Evolutionary conservation across 2,329 filamentous ascomycete species (phyloP).

Genomic region (Lizonia empirigonia): DNA sequence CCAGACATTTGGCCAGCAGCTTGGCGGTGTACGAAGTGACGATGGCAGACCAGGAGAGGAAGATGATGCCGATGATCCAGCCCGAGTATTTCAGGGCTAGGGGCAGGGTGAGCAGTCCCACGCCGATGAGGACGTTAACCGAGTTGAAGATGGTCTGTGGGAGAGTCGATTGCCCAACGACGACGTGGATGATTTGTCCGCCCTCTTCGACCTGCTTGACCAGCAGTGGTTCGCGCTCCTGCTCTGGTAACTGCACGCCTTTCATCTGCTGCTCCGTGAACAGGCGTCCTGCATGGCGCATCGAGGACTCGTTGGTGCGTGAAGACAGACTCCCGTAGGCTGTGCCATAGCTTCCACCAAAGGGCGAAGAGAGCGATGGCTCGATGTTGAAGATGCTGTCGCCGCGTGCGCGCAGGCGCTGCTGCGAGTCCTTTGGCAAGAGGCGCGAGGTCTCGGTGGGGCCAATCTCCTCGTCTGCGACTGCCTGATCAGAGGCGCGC

Average conservation of each 20-base stretch:
- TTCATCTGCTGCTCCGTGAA: slow-evolving; percentile 56
- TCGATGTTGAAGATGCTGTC: slow-evolving; percentile 57
- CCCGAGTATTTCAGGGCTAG: slow-evolving; percentile 86
- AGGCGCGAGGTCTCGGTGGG: slow-evolving; percentile 40
- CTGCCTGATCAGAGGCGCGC: slow-evolving; percentile 47
- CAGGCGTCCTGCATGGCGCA: slow-evolving; percentile 60
- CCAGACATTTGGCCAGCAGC: slow-evolving; percentile 84
- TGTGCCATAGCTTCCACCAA: slow-evolving; percentile 73
- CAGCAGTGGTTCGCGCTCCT: slow-evolving; percentile 71
- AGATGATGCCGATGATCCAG: slow-evolving; percentile 80
- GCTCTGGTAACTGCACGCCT: slow-evolving; percentile 51
- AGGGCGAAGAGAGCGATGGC: slow-evolving; percentile 66
- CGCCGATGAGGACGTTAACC: slow-evolving; percentile 88
- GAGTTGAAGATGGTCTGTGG: slow-evolving; percentile 97
- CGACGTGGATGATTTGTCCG: slow-evolving; percentile 80
- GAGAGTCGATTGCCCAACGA: slow-evolving; percentile 92
- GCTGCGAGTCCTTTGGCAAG: slow-evolving; percentile 35
- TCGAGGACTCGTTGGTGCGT: slow-evolving; percentile 61
- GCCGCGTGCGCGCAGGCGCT: slow-evolving; percentile 40
- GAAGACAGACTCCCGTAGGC: slow-evolving; percentile 65
- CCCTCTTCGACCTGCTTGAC: slow-evolving; percentile 85
- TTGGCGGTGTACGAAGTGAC: slow-evolving; percentile 86
- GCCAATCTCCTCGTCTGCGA: slow-evolving; percentile 44
- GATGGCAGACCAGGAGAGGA: slow-evolving; percentile 74
- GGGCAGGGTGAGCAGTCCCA: slow-evolving; percentile 86